Conservation (phyloP, 768 basidiomycete genomes). For the Suillus brevipes region DNA sequence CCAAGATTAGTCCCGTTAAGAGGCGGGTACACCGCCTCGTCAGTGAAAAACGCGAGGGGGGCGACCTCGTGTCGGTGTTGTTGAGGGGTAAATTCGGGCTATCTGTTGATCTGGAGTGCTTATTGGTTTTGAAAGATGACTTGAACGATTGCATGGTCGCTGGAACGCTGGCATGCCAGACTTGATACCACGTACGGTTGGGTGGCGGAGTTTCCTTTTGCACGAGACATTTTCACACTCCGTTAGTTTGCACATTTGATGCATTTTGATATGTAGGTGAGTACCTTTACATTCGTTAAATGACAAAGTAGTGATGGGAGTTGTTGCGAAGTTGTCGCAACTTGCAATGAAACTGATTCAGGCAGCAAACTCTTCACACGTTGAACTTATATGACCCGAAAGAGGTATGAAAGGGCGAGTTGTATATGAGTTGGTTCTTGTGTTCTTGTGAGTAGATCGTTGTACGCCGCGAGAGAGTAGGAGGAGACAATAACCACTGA, state of each 20-base stretch:
- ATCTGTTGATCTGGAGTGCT: slow-evolving; percentile 9
- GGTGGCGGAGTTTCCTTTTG: too few species aligned
- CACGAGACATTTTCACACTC: too few species aligned
- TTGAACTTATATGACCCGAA: neutral
- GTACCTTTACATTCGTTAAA: too few species aligned
- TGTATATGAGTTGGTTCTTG: neutral
- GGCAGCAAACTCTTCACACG: neutral
- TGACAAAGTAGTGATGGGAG: too few species aligned
- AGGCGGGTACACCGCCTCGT: slow-evolving; percentile 11
- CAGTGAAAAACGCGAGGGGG: neutral
- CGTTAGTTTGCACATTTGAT: too few species aligned
- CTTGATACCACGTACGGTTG: too few species aligned
- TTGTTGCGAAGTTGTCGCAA: too few species aligned
- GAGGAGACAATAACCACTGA: neutral
- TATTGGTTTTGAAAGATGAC: slow-evolving; percentile 1
- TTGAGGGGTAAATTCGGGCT: slow-evolving; percentile 19
- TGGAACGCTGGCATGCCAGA: too few species aligned
- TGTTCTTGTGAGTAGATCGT: too few species aligned
- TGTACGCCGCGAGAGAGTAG: too few species aligned
- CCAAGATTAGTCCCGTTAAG: neutral
- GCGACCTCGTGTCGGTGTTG: slow-evolving; percentile 12
- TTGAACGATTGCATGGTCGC: slow-evolving; percentile 12
- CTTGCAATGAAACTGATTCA: neutral
- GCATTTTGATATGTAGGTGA: too few species aligned
- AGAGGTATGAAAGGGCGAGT: too few species aligned